Percentiles rank a stretch among this genome's conserved stretches.
phyloP scores from a whole-genome alignment of 371 early-diverging fungal species.

The Mucor saturninus region DNA sequence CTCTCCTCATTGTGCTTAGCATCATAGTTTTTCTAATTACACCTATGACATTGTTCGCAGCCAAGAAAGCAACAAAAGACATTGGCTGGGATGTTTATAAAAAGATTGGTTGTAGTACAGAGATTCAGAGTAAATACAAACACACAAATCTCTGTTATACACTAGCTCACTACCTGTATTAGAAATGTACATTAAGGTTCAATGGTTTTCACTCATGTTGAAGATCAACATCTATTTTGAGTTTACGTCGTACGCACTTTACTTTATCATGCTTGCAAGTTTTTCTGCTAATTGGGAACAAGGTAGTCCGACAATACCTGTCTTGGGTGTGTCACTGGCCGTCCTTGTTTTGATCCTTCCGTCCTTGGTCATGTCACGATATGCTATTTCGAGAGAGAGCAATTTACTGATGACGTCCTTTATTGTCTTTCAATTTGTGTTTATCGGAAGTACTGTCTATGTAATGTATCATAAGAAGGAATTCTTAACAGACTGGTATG shows the following conservation, averaged over 20 bases:
- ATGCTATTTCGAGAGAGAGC: conserved; percentile 15
- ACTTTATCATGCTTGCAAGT: too few relatives aligned
- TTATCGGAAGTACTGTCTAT: too few relatives aligned
- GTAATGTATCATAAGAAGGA: neutral
- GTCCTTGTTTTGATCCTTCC: neutral
- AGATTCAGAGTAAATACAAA: conserved; percentile 14
- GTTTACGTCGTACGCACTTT: neutral
- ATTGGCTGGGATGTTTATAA: conserved; percentile 25
- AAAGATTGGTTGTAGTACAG: conserved; percentile 19
- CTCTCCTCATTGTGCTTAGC: conserved; percentile 3
- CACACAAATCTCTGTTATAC: neutral
- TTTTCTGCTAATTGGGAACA: neutral
- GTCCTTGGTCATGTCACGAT: neutral
- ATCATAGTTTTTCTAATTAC: neutral
- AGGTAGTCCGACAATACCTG: neutral
- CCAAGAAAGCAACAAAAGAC: conserved; percentile 11
- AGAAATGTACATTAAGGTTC: conserved; percentile 12
- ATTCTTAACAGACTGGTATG: neutral
- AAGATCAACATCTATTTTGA: conserved; percentile 24
- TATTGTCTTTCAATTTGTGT: neutral
- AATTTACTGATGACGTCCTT: conserved; percentile 14
- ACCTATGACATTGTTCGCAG: neutral
- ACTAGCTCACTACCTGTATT: neutral
- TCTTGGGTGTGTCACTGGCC: neutral
- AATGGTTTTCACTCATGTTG: conserved; percentile 14